Evolutionary conservation across 371 early-diverging fungal species (phyloP), one percentile per base, ranked within the genome.

Genomic region (Mucor racemosus): DNA sequence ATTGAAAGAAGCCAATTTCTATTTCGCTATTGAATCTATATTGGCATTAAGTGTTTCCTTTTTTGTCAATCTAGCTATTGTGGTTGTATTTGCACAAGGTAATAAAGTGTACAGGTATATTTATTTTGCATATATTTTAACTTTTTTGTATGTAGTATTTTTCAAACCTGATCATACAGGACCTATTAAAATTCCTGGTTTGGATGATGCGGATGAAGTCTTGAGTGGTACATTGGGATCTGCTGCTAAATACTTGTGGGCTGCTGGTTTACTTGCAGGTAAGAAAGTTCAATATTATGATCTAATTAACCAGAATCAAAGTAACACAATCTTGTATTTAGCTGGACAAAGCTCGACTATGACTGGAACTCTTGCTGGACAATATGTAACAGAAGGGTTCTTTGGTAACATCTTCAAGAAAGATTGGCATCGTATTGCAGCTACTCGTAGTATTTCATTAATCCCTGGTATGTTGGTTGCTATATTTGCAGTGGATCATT

Each of bases 301-400:
- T 14, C 31, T 11, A 39, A n/a, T 7, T 1, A 42, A 21, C 14
- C 13, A 60, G 31, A 44, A 21, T 36, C 15, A 10, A 50, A 35
- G 11, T 54, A n/a, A 55, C 41, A 60, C 60, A 60, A 60, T 44
- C 21, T 44, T 3, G 38, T 38, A 9, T 21, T 35, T 64, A 70
- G 87, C 89, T 35, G 92, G 91, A 15, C 92, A 91, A 74, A 88
- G 86, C 64, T 86, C 88, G 8, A 90, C 91, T 13, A 88, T 92
- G 86, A 88, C 92, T 7, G 90, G 91, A 33, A 91, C 91, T 17
- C 68, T 92, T 53, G 90, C 90, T 35, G 91, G 92, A 5, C 91
- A 91, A 68, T 88, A 86, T 76, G 91, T 92, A 5, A 86, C 87
- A 17, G 89, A 90, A 68, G 91, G 91, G 0, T 91, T 91, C 71